phyloP scores from a whole-genome alignment of 176 grass and related monocot species.

The Dactylis glomerata region DNA sequence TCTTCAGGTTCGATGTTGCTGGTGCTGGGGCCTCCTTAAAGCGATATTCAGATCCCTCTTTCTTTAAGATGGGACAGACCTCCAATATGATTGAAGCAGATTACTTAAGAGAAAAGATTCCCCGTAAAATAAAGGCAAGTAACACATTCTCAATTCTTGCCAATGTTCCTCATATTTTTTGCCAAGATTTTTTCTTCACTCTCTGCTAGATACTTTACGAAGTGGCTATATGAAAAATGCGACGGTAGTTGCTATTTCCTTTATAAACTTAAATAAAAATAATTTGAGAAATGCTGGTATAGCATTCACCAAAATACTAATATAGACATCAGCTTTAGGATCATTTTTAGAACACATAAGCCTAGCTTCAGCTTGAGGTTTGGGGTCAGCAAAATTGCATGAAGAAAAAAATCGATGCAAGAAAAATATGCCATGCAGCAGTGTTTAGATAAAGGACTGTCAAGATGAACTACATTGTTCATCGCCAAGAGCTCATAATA shows the following conservation, averaged over 20 bases:
- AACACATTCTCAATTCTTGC: slow-evolving; percentile 7
- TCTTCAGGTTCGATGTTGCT: slow-evolving; percentile 93
- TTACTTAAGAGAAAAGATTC: slow-evolving; percentile 66
- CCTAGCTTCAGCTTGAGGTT: background rate
- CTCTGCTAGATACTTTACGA: background rate
- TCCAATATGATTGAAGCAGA: slow-evolving; percentile 52
- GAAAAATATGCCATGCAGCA: background rate
- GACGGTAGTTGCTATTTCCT: slow-evolving; percentile 17
- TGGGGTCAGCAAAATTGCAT: background rate
- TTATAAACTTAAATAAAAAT: background rate
- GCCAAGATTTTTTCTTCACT: background rate
- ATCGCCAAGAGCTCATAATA: background rate
- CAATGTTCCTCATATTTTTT: background rate
- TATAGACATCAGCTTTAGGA: background rate
- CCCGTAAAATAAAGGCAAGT: slow-evolving; percentile 75
- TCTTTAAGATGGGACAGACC: slow-evolving; percentile 75
- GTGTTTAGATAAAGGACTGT: slow-evolving; percentile 4
- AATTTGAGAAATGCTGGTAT: background rate
- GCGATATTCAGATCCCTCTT: slow-evolving; percentile 96
- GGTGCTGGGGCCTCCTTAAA: slow-evolving; percentile 96
- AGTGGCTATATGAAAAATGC: background rate
- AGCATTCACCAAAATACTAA: background rate
- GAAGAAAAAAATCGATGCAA: background rate
- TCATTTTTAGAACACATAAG: background rate
- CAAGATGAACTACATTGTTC: background rate